Conservation (phyloP, 306 rosid species). For the cucumber (Cucumis sativus) region Cucumber_9930_V3 NC_026657.2:18900501-18901000, state of each 20-base stretch:
- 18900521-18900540: not conserved
- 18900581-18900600: not conserved
- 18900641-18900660: not conserved
- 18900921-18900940: not conserved
- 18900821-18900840: conserved; percentile 58
- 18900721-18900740: conserved; percentile 3
- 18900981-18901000: conserved; percentile 20
- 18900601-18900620: not conserved
- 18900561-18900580: not conserved
- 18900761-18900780: conserved; percentile 75
- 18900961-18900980: conserved; percentile 8
- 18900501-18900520: not conserved
- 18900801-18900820: conserved; percentile 59
- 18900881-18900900: conserved; percentile 58
- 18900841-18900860: conserved; percentile 74
- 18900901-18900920: conserved; percentile 11
- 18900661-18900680: not conserved
- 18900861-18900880: conserved; percentile 68
- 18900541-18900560: not conserved
- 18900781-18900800: conserved; percentile 65
- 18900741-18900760: conserved; percentile 64
- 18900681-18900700: not conserved
- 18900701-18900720: not conserved
- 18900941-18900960: not conserved
- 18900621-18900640: too few species aligned